These are phyloP conservation scores for Auriscalpium microsporum DNA, from an alignment of 768 basidiomycete genomes.

Conservation along the genomic window DNA sequence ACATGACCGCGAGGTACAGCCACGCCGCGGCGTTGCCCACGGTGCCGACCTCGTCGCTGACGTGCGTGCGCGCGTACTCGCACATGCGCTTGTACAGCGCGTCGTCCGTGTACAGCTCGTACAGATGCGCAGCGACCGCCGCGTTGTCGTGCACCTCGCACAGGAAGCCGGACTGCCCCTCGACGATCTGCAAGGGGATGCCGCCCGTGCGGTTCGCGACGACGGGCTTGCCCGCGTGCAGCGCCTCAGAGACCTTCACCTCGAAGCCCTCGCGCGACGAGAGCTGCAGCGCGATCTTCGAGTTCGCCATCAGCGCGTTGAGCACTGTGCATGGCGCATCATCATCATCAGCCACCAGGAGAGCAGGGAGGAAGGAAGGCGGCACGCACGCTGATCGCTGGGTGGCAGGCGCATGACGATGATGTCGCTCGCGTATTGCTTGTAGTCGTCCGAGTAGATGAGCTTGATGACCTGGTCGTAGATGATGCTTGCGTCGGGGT, in stretches of 20 bases:
- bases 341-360: not conserved
- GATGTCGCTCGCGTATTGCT: conserved; percentile 32
- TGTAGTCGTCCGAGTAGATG: conserved; percentile 30
- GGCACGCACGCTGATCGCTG: conserved; percentile 66
- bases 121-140: conserved; percentile 68
- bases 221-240: conserved; percentile 83
- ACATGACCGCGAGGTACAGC: conserved; percentile 74
- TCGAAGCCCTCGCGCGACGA: conserved; percentile 95
- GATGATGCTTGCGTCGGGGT: conserved; percentile 90
- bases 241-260: conserved; percentile 93
- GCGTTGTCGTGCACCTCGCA: conserved; percentile 70
- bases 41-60: conserved; percentile 78
- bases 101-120: conserved; percentile 69
- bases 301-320: conserved; percentile 82
- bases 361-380: not conserved
- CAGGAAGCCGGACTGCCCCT: conserved; percentile 85
- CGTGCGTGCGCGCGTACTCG: conserved; percentile 57
- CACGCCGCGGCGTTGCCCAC: conserved; percentile 68
- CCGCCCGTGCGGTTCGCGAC: conserved; percentile 83
- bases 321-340: conserved; percentile 43
- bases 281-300: conserved; percentile 84
- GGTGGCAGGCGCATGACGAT: conserved; percentile 59
- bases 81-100: conserved; percentile 37
- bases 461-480: conserved; percentile 70
- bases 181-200: conserved; percentile 84